Base-by-base conservation (phyloP, 2,329 filamentous ascomycete species). In the Gyromitra esculenta region DNA sequence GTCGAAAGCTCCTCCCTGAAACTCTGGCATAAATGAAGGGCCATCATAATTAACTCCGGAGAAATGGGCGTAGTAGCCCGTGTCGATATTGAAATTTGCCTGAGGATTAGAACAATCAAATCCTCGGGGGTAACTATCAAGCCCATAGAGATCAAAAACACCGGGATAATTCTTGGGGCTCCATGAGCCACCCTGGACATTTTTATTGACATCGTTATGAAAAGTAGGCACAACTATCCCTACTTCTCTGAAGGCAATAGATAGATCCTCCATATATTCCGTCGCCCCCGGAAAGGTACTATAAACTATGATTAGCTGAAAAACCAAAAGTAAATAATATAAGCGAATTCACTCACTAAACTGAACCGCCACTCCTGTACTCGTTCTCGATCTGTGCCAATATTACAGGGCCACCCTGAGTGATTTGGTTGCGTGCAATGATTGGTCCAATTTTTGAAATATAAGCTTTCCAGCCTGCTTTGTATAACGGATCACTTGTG, bases 381-480 rank as follows among this genome's bases (percentile, higher is more conserved):
- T 88, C 87, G 68, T 88, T 88, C 79, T 88, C 87, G 18, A 87
- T 83, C 77, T 89, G 93, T 52, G 91, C 87, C 0, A 95, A 84
- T 74, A 96, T 92, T 6, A 96, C 87, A 0, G 92, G 92, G 0
- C 73, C 82, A 1, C 85, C 85, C 8, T 86, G 85, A 0, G 86
- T 87, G 66, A 87, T 85, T 76, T 87, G 84, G 59, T 88, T 87
- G 35, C 82, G 82, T 1, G 84, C 84, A 68, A 88, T 85, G 50
- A 87, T 86, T 13, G 82, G 81, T 6, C 85, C 86, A 37, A 88
- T 83, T 67, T 84, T 80, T 4, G 80, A 78, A 25, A 86, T 84
- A 84, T 86, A 88, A 25, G 85, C 85, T 15, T 83, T 82, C 86
- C 86, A 88, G 1, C 82, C 81, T 37, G 83, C 77, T 48, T 84